Conservation (phyloP, 2,329 filamentous ascomycete species). For the Fusarium nygamai region DNA sequence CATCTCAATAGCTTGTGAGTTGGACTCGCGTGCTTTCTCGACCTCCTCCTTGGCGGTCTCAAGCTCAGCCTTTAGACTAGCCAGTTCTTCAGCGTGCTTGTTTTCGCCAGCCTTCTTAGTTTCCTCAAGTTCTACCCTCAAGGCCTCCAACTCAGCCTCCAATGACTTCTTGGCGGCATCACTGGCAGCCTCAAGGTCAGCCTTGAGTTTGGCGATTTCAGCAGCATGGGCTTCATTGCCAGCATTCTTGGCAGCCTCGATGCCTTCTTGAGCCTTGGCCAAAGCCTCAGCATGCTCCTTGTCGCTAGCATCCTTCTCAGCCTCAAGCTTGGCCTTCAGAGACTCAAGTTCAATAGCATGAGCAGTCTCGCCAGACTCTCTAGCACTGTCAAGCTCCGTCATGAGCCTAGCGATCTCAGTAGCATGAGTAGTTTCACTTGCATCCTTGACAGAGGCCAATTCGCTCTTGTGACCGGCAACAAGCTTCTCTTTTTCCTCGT, state of each 20-base stretch:
- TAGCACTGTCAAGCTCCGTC: conserved; percentile 46
- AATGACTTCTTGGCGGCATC: conserved; percentile 47
- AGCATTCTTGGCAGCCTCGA: conserved; percentile 45
- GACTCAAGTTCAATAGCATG: conserved; percentile 50
- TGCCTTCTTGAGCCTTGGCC: conserved; percentile 46
- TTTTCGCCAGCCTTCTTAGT: conserved; percentile 53
- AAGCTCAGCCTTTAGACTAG: conserved; percentile 46
- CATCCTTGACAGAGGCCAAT: conserved; percentile 46
- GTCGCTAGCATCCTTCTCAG: conserved; percentile 54
- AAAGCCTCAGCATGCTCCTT: conserved; percentile 46
- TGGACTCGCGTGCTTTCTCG: conserved; percentile 55
- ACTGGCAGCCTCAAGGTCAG: conserved; percentile 45
- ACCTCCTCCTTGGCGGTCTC: conserved; percentile 51
- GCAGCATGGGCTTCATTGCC: conserved; percentile 45
- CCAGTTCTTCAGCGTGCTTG: conserved; percentile 49
- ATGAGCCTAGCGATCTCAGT: conserved; percentile 44
- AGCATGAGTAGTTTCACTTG: conserved; percentile 41
- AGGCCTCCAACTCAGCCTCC: conserved; percentile 50
- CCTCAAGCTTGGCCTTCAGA: conserved; percentile 54
- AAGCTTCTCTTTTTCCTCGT: conserved; percentile 50
- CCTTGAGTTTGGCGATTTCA: conserved; percentile 46
- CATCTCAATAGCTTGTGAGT: conserved; percentile 57
- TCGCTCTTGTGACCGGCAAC: conserved; percentile 46
- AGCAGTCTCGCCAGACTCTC: conserved; percentile 45
- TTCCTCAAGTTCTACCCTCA: conserved; percentile 55